Percentiles rank a stretch among this genome's conserved stretches.
phyloP scores from a whole-genome alignment of 495 filamentous ascomycete genomes.

The Hyaloscypha finlandica region DNA sequence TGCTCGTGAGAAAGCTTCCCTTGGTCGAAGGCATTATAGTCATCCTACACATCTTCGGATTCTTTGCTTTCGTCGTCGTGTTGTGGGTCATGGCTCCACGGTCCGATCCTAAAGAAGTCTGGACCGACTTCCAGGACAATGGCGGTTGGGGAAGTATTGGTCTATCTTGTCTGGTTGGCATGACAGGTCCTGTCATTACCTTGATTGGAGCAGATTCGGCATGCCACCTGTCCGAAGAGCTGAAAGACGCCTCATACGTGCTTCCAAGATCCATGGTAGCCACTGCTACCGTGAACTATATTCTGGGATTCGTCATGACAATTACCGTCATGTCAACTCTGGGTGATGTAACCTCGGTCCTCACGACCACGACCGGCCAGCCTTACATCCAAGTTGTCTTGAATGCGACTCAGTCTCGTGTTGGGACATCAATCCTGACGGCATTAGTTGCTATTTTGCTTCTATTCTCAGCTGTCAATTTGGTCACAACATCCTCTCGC shows the following conservation, averaged over 20 bases:
- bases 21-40: constrained; percentile 59
- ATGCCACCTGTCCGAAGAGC: constrained; percentile 62
- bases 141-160: constrained; percentile 58
- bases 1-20: constrained; percentile 53
- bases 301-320: constrained; percentile 53
- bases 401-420: constrained; percentile 42
- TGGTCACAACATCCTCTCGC: constrained; percentile 57
- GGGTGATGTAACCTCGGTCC: constrained; percentile 38
- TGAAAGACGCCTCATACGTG: constrained; percentile 53
- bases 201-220: constrained; percentile 58
- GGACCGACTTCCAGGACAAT: constrained; percentile 54
- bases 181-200: constrained; percentile 37
- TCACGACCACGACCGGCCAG: constrained; percentile 43
- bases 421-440: constrained; percentile 47
- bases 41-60: constrained; percentile 60
- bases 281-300: constrained; percentile 49
- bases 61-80: constrained; percentile 63
- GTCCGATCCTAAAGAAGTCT: constrained; percentile 47
- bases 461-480: constrained; percentile 51
- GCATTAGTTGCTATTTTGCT: constrained; percentile 51
- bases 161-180: constrained; percentile 55
- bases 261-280: constrained; percentile 58
- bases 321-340: constrained; percentile 54
- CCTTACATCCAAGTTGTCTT: constrained; percentile 55
- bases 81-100: constrained; percentile 55